These are phyloP conservation scores for Candida tropicalis DNA, from an alignment of 1,139 yeast genomes.

Conservation along the genomic window DNA sequence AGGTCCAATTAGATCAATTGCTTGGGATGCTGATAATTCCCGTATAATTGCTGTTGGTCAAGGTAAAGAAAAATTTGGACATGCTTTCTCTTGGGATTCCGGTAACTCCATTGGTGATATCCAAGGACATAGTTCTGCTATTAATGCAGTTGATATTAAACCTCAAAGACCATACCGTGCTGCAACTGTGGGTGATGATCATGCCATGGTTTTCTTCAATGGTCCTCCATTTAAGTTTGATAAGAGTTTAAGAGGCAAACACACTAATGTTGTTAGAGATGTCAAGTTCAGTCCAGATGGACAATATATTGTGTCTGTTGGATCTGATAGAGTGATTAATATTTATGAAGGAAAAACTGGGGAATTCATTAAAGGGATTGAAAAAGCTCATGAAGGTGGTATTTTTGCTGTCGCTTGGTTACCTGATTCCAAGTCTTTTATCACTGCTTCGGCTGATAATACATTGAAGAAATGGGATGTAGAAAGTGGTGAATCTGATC, in stretches of 20 bases:
- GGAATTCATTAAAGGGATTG: slow-evolving; percentile 59
- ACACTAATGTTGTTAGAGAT: slow-evolving; percentile 77
- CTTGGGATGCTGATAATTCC: slow-evolving; percentile 91
- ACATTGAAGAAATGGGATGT: slow-evolving; percentile 67
- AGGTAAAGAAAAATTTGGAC: slow-evolving; percentile 91
- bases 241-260: slow-evolving; percentile 71
- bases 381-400: slow-evolving; percentile 73
- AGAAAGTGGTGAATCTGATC: slow-evolving; percentile 20
- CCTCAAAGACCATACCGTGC: slow-evolving; percentile 94
- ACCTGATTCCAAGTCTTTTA: slow-evolving; percentile 58
- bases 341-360: slow-evolving; percentile 90
- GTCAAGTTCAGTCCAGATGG: slow-evolving; percentile 85
- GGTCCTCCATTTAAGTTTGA: slow-evolving; percentile 95
- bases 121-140: slow-evolving; percentile 86
- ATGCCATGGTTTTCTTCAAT: slow-evolving; percentile 76
- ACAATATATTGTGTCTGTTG: slow-evolving; percentile 72
- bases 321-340: slow-evolving; percentile 78
- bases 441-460: slow-evolving; percentile 85
- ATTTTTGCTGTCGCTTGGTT: slow-evolving; percentile 79
- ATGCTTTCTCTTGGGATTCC: slow-evolving; percentile 89
- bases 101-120: slow-evolving; percentile 97
- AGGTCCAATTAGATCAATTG: slow-evolving; percentile 80
- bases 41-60: slow-evolving; percentile 94
- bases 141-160: slow-evolving; percentile 83
- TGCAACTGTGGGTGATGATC: slow-evolving; percentile 90